Evolutionary conservation across 176 grass and related monocot genomes (phyloP).

Genomic region (sorghum (Sorghum bicolor)): DNA sequence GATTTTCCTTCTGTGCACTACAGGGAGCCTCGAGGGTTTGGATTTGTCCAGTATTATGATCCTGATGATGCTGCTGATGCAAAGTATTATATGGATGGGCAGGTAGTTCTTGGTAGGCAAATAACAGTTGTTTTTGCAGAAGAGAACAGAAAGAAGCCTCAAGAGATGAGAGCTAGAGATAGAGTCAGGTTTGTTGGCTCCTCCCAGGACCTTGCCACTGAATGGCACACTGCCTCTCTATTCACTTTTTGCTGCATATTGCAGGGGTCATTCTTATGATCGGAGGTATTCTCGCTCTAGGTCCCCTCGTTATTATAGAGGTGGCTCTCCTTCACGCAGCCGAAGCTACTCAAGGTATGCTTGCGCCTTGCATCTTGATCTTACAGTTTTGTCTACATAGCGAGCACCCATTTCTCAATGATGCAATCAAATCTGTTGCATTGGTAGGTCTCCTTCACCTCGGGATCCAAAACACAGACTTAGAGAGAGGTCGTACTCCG

Average conservation of each 20-base stretch:
- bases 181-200: conserved; percentile 46
- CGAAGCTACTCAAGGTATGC: conserved; percentile 51
- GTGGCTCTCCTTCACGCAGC: conserved; percentile 38
- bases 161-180: conserved; percentile 83
- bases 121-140: conserved; percentile 93
- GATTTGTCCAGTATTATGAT: conserved; percentile 87
- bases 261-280: conserved; percentile 45
- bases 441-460: conserved; percentile 54
- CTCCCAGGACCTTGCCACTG: background rate
- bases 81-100: conserved; percentile 91
- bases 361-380: background rate
- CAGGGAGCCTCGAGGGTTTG: conserved; percentile 88
- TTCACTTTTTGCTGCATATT: conserved; percentile 5
- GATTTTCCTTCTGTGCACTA: background rate
- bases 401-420: background rate
- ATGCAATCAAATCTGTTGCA: background rate
- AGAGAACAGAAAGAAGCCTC: conserved; percentile 86
- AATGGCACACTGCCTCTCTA: background rate
- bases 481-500: conserved; percentile 43
- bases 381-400: background rate
- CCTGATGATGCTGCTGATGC: conserved; percentile 86
- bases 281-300: conserved; percentile 33
- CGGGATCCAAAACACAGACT: conserved; percentile 4
- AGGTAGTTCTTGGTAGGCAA: conserved; percentile 85
- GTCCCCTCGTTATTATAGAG: conserved; percentile 38